Evolutionary conservation across 805 yeast genomes (phyloP).

Genomic region (Candida pini): DNA sequence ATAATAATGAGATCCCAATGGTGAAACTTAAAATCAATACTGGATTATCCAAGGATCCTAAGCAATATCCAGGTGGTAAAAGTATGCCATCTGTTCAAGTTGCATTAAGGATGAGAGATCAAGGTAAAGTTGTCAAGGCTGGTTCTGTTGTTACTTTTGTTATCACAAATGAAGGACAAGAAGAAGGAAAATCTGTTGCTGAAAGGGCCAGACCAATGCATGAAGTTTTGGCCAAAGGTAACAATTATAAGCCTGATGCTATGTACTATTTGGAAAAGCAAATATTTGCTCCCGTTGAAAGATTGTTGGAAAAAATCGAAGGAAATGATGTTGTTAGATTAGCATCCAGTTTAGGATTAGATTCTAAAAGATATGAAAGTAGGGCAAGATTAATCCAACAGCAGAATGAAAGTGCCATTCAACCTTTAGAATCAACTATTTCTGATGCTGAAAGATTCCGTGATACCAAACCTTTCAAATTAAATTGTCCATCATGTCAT

Average conservation of each 20-base stretch:
- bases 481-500: conserved; percentile 60
- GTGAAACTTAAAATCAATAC: conserved; percentile 77
- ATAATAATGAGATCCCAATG: conserved; percentile 54
- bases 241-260: conserved; percentile 62
- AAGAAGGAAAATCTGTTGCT: conserved; percentile 43
- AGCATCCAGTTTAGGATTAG: conserved; percentile 74
- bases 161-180: conserved; percentile 45
- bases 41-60: conserved; percentile 85
- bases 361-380: conserved; percentile 53
- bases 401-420: conserved; percentile 37
- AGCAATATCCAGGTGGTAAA: conserved; percentile 72
- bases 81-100: conserved; percentile 87
- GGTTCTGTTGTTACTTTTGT: conserved; percentile 89
- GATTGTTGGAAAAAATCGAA: conserved; percentile 78
- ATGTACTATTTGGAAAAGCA: conserved; percentile 82
- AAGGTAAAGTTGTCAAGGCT: conserved; percentile 81
- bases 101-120: conserved; percentile 72
- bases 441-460: conserved; percentile 80
- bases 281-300: conserved; percentile 82
- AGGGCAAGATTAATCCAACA: conserved; percentile 36
- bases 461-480: conserved; percentile 46
- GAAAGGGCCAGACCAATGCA: conserved; percentile 80
- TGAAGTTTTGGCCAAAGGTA: conserved; percentile 55
- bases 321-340: conserved; percentile 79
- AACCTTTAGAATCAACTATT: conserved; percentile 76